Evolutionary conservation across 257 asterid genomes (phyloP), one percentile per base, ranked within the genome.

Genomic region (Scutellaria barbata): DNA sequence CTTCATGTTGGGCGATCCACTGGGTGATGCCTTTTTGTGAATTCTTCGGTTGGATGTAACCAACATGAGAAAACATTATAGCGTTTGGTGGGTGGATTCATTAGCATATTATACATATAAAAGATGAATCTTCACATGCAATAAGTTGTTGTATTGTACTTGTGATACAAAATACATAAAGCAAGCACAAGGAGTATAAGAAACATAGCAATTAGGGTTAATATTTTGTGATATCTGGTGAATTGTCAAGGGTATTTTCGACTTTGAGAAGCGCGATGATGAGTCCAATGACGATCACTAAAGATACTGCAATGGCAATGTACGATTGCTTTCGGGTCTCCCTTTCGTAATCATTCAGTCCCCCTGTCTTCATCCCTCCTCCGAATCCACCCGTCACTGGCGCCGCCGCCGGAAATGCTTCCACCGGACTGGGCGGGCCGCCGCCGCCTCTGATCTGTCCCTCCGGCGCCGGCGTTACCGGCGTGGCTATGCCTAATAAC

Each of bases 311-410:
- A 1, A 84, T 69, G 1, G 86, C 89, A 3, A 82, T 62, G 25
- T 79, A 84, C 0, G 89, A 81, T 56, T 79, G 82, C 1, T 67
- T 77, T n/a, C 86, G 71, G 0, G 85, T 84, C 78, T 84, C 86
- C 80, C 39, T 81, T 77, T 81, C 89, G 75, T 71, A 81, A 57
- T 81, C 85, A n/a, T 79, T 81, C 75, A 80, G 51, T 8, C 72
- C 80, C 3, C 77, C 86, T 0, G 35, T 16, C 41, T 65, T 18
- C 20, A n/a, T 65, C 12, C 37, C 63, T 39, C 56, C 71, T 5
- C 30, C 48, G 1, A n/a, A 7, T 5, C 17, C 68, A 0, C 17
- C 53, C 56, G 13, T 17, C 33, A 9, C 9, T 13, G 17, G 35
- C 53, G 20, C 8, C 57, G 51, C 45, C 43, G 41, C 25, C 61